These are phyloP conservation scores for Climacium dendroides DNA, from an alignment of 225 moss, liverwort and hornwort species.

Conservation along the genomic window DNA sequence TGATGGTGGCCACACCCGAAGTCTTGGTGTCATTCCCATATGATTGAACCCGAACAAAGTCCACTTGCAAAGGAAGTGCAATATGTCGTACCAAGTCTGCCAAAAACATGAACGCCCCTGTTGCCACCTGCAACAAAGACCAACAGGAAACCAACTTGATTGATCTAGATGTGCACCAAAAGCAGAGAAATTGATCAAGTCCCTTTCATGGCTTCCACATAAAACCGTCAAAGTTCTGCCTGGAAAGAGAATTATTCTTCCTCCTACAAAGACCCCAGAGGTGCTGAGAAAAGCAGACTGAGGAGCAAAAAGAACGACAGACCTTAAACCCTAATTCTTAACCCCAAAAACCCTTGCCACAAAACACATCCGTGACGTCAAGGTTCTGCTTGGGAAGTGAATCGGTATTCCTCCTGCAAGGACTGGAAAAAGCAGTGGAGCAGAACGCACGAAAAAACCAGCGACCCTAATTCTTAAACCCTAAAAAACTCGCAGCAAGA, in stretches of 20 bases:
- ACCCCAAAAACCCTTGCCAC: background rate
- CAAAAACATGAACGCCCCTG: constrained; percentile 68
- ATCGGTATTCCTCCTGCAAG: background rate
- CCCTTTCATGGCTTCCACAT: background rate
- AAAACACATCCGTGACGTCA: background rate
- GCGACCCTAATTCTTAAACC: background rate
- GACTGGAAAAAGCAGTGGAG: background rate
- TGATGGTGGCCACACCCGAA: constrained; percentile 43
- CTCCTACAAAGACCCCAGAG: background rate
- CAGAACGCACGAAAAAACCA: background rate
- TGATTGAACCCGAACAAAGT: constrained; percentile 59
- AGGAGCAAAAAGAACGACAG: too few species aligned
- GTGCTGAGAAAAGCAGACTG: background rate
- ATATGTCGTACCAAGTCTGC: constrained; percentile 52
- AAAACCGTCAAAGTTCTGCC: background rate
- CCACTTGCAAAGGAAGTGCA: constrained; percentile 35
- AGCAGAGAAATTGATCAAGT: background rate
- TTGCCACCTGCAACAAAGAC: constrained; percentile 45
- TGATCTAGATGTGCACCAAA: background rate
- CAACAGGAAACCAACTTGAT: background rate
- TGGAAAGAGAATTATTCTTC: background rate
- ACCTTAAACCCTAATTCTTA: background rate
- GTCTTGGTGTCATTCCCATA: constrained; percentile 47
- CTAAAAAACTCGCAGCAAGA: background rate
- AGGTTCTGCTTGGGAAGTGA: background rate